phyloP scores from a whole-genome alignment of 2,329 filamentous ascomycete genomes.

The Ceratocystis destructans region DNA sequence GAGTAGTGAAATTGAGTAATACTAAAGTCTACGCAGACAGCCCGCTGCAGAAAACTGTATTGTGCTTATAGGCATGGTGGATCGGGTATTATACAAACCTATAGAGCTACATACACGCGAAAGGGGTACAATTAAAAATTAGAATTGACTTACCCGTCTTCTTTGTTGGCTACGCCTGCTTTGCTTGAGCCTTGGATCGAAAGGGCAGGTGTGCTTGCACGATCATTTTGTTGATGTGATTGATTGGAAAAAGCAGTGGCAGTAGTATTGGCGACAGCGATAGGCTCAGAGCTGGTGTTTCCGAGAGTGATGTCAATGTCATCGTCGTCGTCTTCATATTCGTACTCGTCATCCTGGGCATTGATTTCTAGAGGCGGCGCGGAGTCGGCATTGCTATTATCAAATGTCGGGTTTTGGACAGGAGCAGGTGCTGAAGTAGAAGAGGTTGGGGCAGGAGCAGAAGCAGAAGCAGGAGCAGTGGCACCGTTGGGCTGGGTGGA shows the following conservation, averaged over 20 bases:
- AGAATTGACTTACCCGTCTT: slow-evolving; percentile 31
- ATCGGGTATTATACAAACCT: background rate
- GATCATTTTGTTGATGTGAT: slow-evolving; percentile 24
- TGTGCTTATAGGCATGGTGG: background rate
- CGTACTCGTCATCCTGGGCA: slow-evolving; percentile 32
- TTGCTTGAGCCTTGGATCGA: slow-evolving; percentile 31
- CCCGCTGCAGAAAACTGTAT: background rate
- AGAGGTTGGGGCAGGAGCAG: background rate
- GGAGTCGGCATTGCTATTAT: slow-evolving; percentile 23
- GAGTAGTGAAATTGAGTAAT: too few species aligned
- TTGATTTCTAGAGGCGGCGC: slow-evolving; percentile 25
- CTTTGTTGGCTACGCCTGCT: slow-evolving; percentile 41
- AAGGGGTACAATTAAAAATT: background rate
- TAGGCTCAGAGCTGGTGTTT: slow-evolving; percentile 23
- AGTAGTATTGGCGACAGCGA: slow-evolving; percentile 16
- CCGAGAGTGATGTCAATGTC: slow-evolving; percentile 47
- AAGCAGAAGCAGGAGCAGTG: background rate
- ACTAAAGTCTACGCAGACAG: too few species aligned
- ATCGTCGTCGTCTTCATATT: slow-evolving; percentile 37
- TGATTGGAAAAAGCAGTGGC: slow-evolving; percentile 17
- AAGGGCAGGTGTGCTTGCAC: slow-evolving; percentile 23
- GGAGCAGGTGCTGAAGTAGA: background rate
- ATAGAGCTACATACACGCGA: slow-evolving; percentile 11
- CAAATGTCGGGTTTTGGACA: slow-evolving; percentile 4
- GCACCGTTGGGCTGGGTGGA: background rate